Evolutionary conservation across 495 filamentous ascomycete species (phyloP).

Genomic region (Xylaria curta): DNA sequence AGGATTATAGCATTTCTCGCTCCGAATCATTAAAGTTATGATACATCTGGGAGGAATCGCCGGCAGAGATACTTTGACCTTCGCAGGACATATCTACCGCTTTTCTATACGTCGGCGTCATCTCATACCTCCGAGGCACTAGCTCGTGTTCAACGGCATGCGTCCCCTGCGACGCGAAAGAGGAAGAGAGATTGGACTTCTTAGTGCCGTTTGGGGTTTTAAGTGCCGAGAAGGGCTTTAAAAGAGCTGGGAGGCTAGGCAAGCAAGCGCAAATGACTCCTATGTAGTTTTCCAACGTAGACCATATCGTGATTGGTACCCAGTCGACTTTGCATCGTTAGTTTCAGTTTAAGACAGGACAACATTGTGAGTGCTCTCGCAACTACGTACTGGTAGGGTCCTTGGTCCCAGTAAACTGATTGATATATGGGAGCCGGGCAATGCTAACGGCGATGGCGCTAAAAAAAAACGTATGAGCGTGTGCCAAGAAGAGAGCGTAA

Average conservation of each 20-base stretch:
- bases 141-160: neutral
- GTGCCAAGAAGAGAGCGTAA: too few relatives aligned
- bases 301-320: slow-evolving; percentile 15
- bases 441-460: slow-evolving; percentile 7
- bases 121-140: neutral
- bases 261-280: slow-evolving; percentile 17
- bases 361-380: neutral
- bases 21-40: too few relatives aligned
- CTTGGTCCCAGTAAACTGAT: slow-evolving; percentile 8
- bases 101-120: too few relatives aligned
- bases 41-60: too few relatives aligned
- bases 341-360: neutral
- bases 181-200: neutral
- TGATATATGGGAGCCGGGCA: slow-evolving; percentile 8
- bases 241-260: slow-evolving; percentile 14
- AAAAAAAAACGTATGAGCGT: neutral
- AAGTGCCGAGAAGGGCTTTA: neutral
- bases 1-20: too few relatives aligned
- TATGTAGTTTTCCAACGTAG: neutral
- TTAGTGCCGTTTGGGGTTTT: neutral
- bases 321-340: slow-evolving; percentile 5
- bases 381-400: slow-evolving; percentile 4
- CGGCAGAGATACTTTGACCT: too few relatives aligned
- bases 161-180: neutral
- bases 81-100: too few relatives aligned